Evolutionary conservation across 1,139 yeast species (phyloP).

Genomic region (Diutina sp.): DNA sequence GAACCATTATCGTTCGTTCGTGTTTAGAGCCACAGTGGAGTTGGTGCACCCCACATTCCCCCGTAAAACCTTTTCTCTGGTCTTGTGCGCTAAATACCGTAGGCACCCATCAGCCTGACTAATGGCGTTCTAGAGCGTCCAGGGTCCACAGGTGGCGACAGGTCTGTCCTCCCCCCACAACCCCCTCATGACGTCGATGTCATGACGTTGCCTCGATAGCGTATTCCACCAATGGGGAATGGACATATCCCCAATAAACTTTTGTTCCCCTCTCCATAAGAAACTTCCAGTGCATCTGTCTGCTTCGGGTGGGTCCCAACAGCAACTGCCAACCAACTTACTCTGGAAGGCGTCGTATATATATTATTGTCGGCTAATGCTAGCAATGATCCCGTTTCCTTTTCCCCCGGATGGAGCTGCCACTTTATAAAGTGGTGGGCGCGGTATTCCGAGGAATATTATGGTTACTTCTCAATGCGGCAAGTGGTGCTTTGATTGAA

Average conservation of each 20-base stretch:
- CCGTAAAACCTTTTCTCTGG: background rate
- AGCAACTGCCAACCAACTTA: too few relatives aligned
- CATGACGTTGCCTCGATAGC: background rate
- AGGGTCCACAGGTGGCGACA: background rate
- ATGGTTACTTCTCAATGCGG: too few relatives aligned
- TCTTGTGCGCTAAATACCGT: background rate
- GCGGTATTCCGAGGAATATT: too few relatives aligned
- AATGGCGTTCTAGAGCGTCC: background rate
- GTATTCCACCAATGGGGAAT: background rate
- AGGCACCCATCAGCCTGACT: background rate
- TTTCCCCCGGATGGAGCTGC: too few relatives aligned
- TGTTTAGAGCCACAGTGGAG: background rate
- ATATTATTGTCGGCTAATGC: too few relatives aligned
- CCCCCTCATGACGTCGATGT: too few relatives aligned
- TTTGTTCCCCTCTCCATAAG: background rate
- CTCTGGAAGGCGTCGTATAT: too few relatives aligned
- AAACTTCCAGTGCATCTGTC: background rate
- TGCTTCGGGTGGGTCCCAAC: too few relatives aligned
- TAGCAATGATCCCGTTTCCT: too few relatives aligned
- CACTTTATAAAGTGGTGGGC: too few relatives aligned
- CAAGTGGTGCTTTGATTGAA: too few relatives aligned
- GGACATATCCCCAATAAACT: background rate
- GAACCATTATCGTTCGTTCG: background rate
- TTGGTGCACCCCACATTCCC: background rate
- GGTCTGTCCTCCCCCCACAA: too few relatives aligned